Evolutionary conservation across 2,329 filamentous ascomycete species (phyloP).

Genomic region (Torrubiellomyces zombiae): DNA sequence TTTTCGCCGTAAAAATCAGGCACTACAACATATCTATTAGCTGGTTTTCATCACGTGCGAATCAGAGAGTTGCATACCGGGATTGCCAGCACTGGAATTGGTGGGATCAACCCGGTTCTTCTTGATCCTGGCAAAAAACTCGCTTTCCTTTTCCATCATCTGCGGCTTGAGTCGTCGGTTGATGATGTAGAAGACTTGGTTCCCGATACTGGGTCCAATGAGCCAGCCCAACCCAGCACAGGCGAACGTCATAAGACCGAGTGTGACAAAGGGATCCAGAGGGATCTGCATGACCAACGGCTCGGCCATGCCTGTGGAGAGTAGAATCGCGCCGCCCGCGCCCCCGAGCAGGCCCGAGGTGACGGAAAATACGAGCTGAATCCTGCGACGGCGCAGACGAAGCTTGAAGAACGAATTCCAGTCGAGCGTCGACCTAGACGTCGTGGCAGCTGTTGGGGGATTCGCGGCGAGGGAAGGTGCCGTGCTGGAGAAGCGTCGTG

Average conservation of each 20-base stretch:
- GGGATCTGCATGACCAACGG: constrained; percentile 53
- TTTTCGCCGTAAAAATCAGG: constrained; percentile 98
- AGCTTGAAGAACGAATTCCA: constrained; percentile 93
- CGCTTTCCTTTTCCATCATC: constrained; percentile 78
- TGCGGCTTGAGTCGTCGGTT: constrained; percentile 55
- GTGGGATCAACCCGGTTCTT: constrained; percentile 83
- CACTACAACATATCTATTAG: constrained; percentile 30
- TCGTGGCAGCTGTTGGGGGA: constrained; percentile 2
- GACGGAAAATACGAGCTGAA: constrained; percentile 66
- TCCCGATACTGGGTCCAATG: constrained; percentile 67
- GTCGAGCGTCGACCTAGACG: constrained; percentile 29
- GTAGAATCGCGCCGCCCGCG: constrained; percentile 42
- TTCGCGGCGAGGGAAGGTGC: constrained; percentile 1
- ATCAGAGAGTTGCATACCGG: constrained; percentile 28
- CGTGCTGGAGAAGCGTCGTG: constrained; percentile 6
- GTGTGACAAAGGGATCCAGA: constrained; percentile 71
- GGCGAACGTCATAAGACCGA: constrained; percentile 64
- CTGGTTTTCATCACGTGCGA: not conserved
- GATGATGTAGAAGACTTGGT: constrained; percentile 58
- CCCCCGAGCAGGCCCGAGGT: constrained; percentile 46
- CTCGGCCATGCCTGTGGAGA: constrained; percentile 60
- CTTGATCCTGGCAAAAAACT: constrained; percentile 85
- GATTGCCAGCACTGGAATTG: constrained; percentile 77
- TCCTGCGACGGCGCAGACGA: constrained; percentile 67
- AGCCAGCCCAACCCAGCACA: constrained; percentile 79